Evolutionary conservation across 2,329 filamentous ascomycete genomes (phyloP).

Genomic region (Colletotrichum camelliae): DNA sequence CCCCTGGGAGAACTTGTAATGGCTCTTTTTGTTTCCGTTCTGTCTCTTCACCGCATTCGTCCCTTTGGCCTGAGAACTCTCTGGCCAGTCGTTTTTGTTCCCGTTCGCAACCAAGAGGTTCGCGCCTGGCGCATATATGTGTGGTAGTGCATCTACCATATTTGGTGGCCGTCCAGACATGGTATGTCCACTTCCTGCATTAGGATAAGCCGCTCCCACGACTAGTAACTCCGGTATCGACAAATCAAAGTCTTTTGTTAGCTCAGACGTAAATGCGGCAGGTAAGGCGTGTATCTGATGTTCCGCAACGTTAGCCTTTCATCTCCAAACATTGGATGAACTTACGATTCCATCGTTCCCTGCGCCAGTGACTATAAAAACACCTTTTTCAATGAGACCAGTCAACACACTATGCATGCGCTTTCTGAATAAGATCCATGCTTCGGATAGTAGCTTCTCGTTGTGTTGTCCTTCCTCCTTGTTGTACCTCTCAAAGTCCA

Average conservation of each 20-base stretch:
- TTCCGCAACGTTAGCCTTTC: not conserved
- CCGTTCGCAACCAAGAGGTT: not conserved
- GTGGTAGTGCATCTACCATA: not conserved
- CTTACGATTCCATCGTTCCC: not conserved
- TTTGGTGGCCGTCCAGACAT: not conserved
- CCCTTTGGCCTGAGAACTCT: not conserved
- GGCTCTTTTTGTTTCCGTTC: not conserved
- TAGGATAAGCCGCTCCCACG: not conserved
- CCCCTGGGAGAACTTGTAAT: not conserved
- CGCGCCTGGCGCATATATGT: not conserved
- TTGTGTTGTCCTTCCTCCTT: not conserved
- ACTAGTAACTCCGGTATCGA: not conserved
- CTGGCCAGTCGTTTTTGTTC: not conserved
- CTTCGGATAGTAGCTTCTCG: not conserved
- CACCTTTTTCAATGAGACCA: not conserved
- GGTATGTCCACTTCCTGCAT: not conserved
- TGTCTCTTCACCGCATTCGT: not conserved
- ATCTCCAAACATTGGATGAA: not conserved
- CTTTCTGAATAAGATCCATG: not conserved
- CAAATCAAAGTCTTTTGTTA: not conserved
- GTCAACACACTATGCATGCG: not conserved
- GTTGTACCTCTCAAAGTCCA: accelerated
- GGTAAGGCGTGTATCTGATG: not conserved
- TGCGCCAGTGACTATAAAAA: not conserved
- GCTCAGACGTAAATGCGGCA: not conserved